Percentiles rank a stretch among this genome's conserved stretches.
phyloP scores from a whole-genome alignment of 2,329 filamentous ascomycete genomes.

The Orbilia blumenaviensis region DNA sequence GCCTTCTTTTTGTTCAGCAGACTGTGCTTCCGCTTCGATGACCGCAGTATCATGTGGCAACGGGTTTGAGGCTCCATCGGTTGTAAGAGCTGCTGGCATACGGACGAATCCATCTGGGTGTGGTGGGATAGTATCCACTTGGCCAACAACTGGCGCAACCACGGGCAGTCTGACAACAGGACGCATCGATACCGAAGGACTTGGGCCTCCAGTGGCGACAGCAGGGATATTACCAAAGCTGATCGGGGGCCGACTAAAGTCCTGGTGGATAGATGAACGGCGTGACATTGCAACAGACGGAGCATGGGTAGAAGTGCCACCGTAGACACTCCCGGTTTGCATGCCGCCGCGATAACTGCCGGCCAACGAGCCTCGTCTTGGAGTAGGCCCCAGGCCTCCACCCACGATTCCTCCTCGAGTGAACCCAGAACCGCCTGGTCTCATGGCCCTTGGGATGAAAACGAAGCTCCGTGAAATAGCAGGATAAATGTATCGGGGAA shows the following conservation, averaged over 20 bases:
- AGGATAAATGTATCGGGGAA: constrained; percentile 89
- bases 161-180: constrained; percentile 59
- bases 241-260: constrained; percentile 52
- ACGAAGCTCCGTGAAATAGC: constrained; percentile 92
- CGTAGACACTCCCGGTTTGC: constrained; percentile 82
- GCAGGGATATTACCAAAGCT: constrained; percentile 53
- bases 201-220: constrained; percentile 35
- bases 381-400: constrained; percentile 73
- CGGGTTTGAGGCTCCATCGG: constrained; percentile 17
- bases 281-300: constrained; percentile 58
- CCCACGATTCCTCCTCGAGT: constrained; percentile 66
- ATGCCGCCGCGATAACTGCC: constrained; percentile 51
- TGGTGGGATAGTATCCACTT: constrained; percentile 7
- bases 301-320: constrained; percentile 57
- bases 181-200: constrained; percentile 53
- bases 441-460: constrained; percentile 92
- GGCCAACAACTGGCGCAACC: constrained; percentile 56
- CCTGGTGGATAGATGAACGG: constrained; percentile 57
- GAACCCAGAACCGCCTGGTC: constrained; percentile 66
- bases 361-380: constrained; percentile 45
- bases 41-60: constrained; percentile 12
- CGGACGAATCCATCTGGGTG: constrained; percentile 20
- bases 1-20: constrained; percentile 69
- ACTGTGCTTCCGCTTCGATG: constrained; percentile 2
- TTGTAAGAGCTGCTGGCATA: background rate